Evolutionary conservation across 352 stramenopile genomes (phyloP).

Genomic region (Pilasporangium apinafurcum): DNA sequence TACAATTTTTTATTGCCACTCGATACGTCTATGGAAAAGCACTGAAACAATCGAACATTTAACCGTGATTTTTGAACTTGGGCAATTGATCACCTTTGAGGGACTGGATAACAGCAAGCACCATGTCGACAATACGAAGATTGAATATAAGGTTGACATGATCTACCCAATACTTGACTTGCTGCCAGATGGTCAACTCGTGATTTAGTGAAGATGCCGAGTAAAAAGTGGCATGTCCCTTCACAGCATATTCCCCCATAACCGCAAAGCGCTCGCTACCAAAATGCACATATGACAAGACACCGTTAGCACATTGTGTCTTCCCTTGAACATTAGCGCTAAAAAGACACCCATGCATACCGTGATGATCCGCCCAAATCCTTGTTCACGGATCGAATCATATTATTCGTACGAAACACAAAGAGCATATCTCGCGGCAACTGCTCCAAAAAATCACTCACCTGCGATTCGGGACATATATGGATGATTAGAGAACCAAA

Average conservation of each 20-base stretch:
- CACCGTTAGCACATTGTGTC: background rate
- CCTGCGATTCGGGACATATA: slow-evolving; percentile 13
- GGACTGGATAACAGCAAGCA: slow-evolving; percentile 35
- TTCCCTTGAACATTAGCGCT: background rate
- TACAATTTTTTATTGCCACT: background rate
- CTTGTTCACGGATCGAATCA: slow-evolving; percentile 88
- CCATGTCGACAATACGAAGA: slow-evolving; percentile 51
- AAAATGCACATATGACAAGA: background rate
- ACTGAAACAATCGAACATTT: background rate
- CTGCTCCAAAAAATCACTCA: slow-evolving; percentile 79
- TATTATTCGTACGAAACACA: slow-evolving; percentile 88
- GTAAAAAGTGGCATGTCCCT: slow-evolving; percentile 51
- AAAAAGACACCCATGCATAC: slow-evolving; percentile 9
- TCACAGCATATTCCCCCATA: slow-evolving; percentile 67
- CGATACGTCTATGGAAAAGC: background rate
- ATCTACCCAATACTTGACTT: slow-evolving; percentile 50
- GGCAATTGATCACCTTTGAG: slow-evolving; percentile 15
- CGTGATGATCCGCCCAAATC: slow-evolving; percentile 72
- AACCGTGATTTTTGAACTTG: slow-evolving; percentile 36
- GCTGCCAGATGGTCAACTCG: slow-evolving; percentile 9
- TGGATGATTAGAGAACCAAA: slow-evolving; percentile 1
- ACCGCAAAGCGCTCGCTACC: slow-evolving; percentile 65
- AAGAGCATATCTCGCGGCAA: slow-evolving; percentile 89
- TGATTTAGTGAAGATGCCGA: slow-evolving; percentile 2
- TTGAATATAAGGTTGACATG: slow-evolving; percentile 59